Percentiles rank a stretch among this genome's conserved stretches.
These are phyloP conservation scores for Posidonia oceanica DNA, from an alignment of 116 monocot species.

Conservation along the genomic window DNA sequence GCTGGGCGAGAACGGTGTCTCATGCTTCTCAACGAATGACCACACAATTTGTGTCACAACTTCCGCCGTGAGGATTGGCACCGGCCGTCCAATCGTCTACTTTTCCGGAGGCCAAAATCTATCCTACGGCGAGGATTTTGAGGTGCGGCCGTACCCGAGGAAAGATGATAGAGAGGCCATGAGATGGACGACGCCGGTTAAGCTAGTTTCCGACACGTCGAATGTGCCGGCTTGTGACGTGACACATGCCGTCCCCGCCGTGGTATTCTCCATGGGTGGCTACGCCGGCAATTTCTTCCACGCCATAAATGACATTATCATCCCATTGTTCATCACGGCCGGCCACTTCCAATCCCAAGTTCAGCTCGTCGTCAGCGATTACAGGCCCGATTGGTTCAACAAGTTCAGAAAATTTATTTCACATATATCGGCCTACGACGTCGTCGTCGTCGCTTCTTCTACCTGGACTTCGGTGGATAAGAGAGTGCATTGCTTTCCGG, in stretches of 20 bases:
- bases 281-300: slow-evolving; percentile 52
- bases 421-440: slow-evolving; percentile 11
- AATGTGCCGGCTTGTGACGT: slow-evolving; percentile 18
- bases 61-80: slow-evolving; percentile 20
- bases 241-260: slow-evolving; percentile 23
- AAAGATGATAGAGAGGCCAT: slow-evolving; percentile 19
- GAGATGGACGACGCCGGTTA: slow-evolving; percentile 23
- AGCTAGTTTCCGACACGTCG: neutral
- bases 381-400: slow-evolving; percentile 15
- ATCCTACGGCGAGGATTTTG: slow-evolving; percentile 2
- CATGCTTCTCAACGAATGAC: slow-evolving; percentile 17
- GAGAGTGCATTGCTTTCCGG: slow-evolving; percentile 45
- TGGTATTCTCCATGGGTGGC: slow-evolving; percentile 54
- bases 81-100: slow-evolving; percentile 21
- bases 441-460: slow-evolving; percentile 10
- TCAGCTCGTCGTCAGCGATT: slow-evolving; percentile 26
- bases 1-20: slow-evolving; percentile 15
- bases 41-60: slow-evolving; percentile 36
- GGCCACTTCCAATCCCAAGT: slow-evolving; percentile 9
- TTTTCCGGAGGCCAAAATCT: slow-evolving; percentile 21
- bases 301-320: slow-evolving; percentile 37
- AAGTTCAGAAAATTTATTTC: slow-evolving; percentile 33
- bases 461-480: neutral
- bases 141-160: slow-evolving; percentile 26
- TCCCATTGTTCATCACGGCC: slow-evolving; percentile 41